These are phyloP conservation scores for Eimeria necatrix DNA, from an alignment of 169 alveolate genomes.

Conservation along the genomic window DNA sequence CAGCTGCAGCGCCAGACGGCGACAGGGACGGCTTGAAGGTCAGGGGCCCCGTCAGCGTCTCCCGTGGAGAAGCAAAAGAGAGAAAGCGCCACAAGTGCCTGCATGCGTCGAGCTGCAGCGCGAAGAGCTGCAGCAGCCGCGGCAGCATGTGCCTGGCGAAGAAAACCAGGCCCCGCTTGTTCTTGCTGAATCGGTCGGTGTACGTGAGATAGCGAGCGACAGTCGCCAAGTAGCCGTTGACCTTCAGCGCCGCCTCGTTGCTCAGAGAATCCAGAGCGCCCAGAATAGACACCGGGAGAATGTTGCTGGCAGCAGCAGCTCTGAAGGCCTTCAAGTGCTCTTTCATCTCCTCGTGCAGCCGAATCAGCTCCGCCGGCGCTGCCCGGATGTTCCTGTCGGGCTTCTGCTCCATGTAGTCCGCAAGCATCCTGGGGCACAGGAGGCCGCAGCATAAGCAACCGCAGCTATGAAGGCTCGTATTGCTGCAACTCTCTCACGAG, in stretches of 20 bases:
- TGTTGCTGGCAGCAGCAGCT: background rate
- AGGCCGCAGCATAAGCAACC: background rate
- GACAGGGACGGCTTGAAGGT: background rate
- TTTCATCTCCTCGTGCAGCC: background rate
- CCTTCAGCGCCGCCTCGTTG: background rate
- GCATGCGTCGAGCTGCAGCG: slow-evolving; percentile 46
- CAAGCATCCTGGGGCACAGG: slow-evolving; percentile 8
- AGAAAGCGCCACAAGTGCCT: slow-evolving; percentile 20
- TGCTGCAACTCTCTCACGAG: too few species aligned
- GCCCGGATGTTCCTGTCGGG: slow-evolving; percentile 28
- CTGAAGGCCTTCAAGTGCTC: background rate
- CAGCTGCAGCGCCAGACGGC: background rate
- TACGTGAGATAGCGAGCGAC: slow-evolving; percentile 53
- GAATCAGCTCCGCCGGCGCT: slow-evolving; percentile 38
- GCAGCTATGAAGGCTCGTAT: too few species aligned
- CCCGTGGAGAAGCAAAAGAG: background rate
- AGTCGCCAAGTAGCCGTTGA: background rate
- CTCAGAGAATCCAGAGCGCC: slow-evolving; percentile 36
- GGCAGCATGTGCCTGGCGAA: slow-evolving; percentile 72
- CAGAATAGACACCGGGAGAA: slow-evolving; percentile 31
- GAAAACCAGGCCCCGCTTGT: slow-evolving; percentile 67
- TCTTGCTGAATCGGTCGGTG: slow-evolving; percentile 47
- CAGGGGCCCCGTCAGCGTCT: background rate
- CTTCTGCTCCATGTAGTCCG: slow-evolving; percentile 13
- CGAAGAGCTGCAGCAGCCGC: slow-evolving; percentile 45